phyloP scores from a whole-genome alignment of 139 green algal genomes.

The Chlamydomonas schloesseri region DNA sequence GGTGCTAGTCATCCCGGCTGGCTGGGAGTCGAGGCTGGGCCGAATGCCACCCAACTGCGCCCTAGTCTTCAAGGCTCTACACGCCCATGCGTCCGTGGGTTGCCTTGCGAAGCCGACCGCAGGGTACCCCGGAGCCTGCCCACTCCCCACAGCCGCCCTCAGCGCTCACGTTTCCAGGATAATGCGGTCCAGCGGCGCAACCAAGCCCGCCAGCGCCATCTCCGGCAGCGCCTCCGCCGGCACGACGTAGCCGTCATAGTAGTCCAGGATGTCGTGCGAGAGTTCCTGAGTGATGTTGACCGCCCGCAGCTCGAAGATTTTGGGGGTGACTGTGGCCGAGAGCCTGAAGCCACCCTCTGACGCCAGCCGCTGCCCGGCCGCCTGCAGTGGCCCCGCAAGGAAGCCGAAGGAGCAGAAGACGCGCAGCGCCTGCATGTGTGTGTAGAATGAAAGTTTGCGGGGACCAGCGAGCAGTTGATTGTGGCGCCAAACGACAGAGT shows the following conservation, averaged over 20 bases:
- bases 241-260: slow-evolving; percentile 13
- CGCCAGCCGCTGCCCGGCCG: neutral
- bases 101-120: too few species aligned
- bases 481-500: too few species aligned
- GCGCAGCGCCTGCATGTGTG: slow-evolving; percentile 7
- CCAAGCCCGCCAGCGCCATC: neutral
- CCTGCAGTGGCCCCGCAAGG: neutral
- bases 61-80: too few species aligned
- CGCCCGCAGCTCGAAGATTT: neutral
- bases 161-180: slow-evolving; percentile 1
- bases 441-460: too few species aligned
- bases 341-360: neutral
- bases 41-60: too few species aligned
- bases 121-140: too few species aligned
- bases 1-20: too few species aligned
- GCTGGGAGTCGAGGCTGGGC: too few species aligned
- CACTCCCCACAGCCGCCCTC: too few species aligned
- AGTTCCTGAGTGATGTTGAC: neutral
- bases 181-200: neutral
- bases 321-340: neutral
- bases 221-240: slow-evolving; percentile 14
- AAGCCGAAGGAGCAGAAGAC: neutral
- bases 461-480: too few species aligned
- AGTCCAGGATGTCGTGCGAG: neutral
- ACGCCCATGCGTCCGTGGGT: too few species aligned